Evolutionary conservation across 2,329 filamentous ascomycete genomes (phyloP), one percentile per base, ranked within the genome.

Genomic region (Colletotrichum agaves): DNA sequence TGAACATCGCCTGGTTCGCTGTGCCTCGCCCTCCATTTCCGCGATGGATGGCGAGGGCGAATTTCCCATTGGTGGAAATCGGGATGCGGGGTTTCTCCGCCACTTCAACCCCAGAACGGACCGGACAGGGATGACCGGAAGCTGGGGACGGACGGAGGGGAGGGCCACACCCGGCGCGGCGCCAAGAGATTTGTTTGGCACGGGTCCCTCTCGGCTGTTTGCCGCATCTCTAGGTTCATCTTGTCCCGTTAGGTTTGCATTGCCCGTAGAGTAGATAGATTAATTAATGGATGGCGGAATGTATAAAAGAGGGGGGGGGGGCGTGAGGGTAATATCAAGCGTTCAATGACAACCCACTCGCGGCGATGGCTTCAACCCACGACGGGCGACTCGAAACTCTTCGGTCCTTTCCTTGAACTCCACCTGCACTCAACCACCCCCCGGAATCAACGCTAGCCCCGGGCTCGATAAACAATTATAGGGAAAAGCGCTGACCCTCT

Each of bases 31-130:
- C 19, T 13, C 33, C 41, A 49, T 23, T 35, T 50, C 21, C 19
- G 47, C n/a, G 23, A 13, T 46, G 44, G 23, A 23, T 3, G 21
- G 27, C 23, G 23, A 21, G 37, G 62, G 65, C 19, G 35, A 60
- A 61, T 61, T 57, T 66, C 4, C 4, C n/a, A 66, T 69, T 69
- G 65, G 65, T 69, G 65, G 65, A 66, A 61, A 33, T 17, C 44
- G 21, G 5, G 8, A 19, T 19, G n/a, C 41, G 65, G 55, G 61
- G 41, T 69, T 69, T 69, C 61, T 66, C 65, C 65, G 65, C 61
- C 49, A 33, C 35, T 27, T 53, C 44, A 19, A 52, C 60, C 60
- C 60, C 49, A 31, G 61, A 67, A 46, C 21, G 58, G 19, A n/a
- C 23, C 4, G 12, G 21, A 50, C 59, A 58, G 61, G 63, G 63